Evolutionary conservation across 2,329 filamentous ascomycete genomes (phyloP), one percentile per base, ranked within the genome.

Genomic region (Aaosphaeria pasadenensis): DNA sequence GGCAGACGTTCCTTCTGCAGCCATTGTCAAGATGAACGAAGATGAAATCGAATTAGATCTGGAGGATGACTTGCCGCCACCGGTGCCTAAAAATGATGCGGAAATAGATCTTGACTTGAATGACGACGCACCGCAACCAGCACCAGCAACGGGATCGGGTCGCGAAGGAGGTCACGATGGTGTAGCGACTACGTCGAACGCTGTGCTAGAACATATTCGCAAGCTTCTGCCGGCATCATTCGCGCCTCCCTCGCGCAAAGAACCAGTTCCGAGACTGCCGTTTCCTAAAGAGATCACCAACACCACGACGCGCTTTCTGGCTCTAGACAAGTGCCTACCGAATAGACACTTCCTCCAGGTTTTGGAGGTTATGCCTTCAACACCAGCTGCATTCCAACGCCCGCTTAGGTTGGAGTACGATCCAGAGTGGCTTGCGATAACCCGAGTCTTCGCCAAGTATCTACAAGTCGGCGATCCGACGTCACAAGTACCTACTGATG

Each of bases 361-460:
- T 3, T 75, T 87, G 32, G 81, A 87, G 31, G 54, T 66, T n/a
- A 54, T 59, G 7, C 55, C 62, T 17, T 54, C 47, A 4, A 42
- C 55, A 4, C 51, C 58, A 4, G 43, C 46, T 5, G 52, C 66
- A 28, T 39, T 73, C 43, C 44, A 60, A 11, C 70, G 75, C 2
- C 83, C 84, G 1, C 80, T 83, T 56, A 76, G 74, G 7, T 77
- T 96, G 1, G 75, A 84, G 42, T 97, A 99, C 66, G 94, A 99
- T 68, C 83, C 86, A 7, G 94, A 99, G 73, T 99, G 92, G 92
- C 84, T 99, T 6, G 88, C 94, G 39, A 96, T 99, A 54, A 91
- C 86, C 9, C 87, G 92, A 39, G 86, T 85, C 6, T 95, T 97
- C 63, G 83, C 88, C 38, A 59, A 76, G 3, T 77, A 83, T 38